Conservation (phyloP, 202 grass and related monocot genomes). For the Eragrostis tef region DNA sequence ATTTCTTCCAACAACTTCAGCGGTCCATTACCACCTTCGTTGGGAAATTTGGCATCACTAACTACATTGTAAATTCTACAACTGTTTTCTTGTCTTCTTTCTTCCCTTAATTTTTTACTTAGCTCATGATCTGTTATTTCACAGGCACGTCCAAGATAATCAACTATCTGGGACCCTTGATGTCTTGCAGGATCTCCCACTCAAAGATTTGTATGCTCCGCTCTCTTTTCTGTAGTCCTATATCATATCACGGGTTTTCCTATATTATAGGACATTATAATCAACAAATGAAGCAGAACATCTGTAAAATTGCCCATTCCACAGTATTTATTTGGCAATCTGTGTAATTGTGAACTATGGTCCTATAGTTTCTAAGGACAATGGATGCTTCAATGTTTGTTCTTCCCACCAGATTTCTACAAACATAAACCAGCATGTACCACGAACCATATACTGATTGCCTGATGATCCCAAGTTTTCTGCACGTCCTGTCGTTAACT, state of each 20-base stretch:
- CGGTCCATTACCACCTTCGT: slow-evolving; percentile 77
- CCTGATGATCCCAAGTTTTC: neutral
- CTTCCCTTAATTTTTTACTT: slow-evolving; percentile 5
- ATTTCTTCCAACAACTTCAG: slow-evolving; percentile 82
- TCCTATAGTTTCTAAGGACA: slow-evolving; percentile 6
- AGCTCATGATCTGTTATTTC: slow-evolving; percentile 40
- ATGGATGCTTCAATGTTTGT: neutral
- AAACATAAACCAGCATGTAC: slow-evolving; percentile 4
- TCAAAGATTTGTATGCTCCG: slow-evolving; percentile 82
- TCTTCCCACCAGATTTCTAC: neutral
- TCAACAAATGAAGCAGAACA: slow-evolving; percentile 13
- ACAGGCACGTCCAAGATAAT: slow-evolving; percentile 88
- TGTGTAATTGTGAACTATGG: neutral
- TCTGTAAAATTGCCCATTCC: neutral
- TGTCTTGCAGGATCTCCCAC: slow-evolving; percentile 86
- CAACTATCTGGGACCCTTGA: slow-evolving; percentile 73
- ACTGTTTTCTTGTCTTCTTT: slow-evolving; percentile 42
- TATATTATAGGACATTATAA: slow-evolving; percentile 38
- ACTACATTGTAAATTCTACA: slow-evolving; percentile 82
- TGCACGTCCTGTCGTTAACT: neutral
- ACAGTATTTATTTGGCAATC: slow-evolving; percentile 11
- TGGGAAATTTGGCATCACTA: slow-evolving; percentile 76
- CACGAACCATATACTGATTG: neutral
- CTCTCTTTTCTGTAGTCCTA: slow-evolving; percentile 36
- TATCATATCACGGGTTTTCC: neutral